Percentiles rank a stretch among this genome's conserved stretches.
phyloP scores from a whole-genome alignment of 2,329 filamentous ascomycete genomes.

The Colletotrichum falcatum region DNA sequence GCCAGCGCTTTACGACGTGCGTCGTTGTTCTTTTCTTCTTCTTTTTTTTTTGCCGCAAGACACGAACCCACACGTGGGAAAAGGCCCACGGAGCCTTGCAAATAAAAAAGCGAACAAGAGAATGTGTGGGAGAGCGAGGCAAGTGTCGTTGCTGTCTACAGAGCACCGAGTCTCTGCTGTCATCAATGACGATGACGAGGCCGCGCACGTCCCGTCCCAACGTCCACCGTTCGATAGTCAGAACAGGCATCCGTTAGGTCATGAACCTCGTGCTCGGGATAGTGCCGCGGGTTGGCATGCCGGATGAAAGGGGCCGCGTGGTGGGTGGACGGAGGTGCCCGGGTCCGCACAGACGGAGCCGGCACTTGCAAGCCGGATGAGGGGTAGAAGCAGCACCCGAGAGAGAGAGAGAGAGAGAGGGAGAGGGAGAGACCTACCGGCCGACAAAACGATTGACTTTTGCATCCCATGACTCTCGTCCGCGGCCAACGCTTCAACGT shows the following conservation, averaged over 20 bases:
- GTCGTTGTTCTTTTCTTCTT: not conserved
- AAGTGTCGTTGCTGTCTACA: not conserved
- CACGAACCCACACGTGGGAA: too few relatives aligned
- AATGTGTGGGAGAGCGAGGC: not conserved
- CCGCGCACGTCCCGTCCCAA: slow-evolving; percentile 14
- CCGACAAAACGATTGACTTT: slow-evolving; percentile 23
- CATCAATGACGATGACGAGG: slow-evolving; percentile 1
- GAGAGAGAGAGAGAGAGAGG: too few relatives aligned
- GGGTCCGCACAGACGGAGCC: slow-evolving; percentile 33
- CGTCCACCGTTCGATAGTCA: slow-evolving; percentile 17
- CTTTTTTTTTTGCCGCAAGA: not conserved
- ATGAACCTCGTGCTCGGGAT: not conserved
- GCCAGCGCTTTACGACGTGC: not conserved
- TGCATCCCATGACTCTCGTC: not conserved
- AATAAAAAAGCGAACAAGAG: not conserved
- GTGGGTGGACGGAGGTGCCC: not conserved
- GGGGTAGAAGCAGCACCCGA: not conserved
- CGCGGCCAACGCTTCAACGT: slow-evolving; percentile 11
- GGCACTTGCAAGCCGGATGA: slow-evolving; percentile 22
- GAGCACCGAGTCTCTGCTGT: too few relatives aligned
- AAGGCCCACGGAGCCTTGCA: not conserved
- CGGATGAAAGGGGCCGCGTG: not conserved
- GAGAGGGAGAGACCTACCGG: slow-evolving; percentile 6
- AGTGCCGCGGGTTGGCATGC: not conserved
- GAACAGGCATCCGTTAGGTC: not conserved